A percentile compares a stretch with the other conserved stretches of the same genome.
phyloP scores from a whole-genome alignment of 352 stramenopile species.

The Pythium myriotylum region DNA sequence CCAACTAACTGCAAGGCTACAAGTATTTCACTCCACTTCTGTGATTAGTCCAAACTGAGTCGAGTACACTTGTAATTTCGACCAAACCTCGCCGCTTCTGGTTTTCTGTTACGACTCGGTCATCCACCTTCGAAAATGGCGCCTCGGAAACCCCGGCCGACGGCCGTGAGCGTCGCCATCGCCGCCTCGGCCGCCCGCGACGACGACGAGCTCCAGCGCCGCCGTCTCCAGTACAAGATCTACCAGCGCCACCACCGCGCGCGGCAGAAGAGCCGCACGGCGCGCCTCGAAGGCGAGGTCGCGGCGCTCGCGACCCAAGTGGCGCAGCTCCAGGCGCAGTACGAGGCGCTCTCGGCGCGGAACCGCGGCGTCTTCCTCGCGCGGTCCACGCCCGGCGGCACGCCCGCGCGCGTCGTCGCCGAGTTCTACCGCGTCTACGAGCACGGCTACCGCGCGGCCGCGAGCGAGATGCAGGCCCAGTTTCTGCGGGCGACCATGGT shows the following conservation, averaged over 20 bases:
- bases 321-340: not conserved
- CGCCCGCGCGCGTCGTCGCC: conserved; percentile 28
- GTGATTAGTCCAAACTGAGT: no score
- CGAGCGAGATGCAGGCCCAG: conserved; percentile 28
- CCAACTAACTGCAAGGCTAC: no score
- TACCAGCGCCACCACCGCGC: conserved; percentile 60
- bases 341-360: not conserved
- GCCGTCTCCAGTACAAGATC: conserved; percentile 60
- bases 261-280: conserved; percentile 42
- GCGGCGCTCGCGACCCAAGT: not conserved
- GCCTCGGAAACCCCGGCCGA: not conserved
- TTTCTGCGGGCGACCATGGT: conserved; percentile 63
- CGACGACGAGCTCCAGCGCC: conserved; percentile 4
- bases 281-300: conserved; percentile 9
- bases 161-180: conserved; percentile 9
- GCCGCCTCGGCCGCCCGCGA: not conserved
- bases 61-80: no score
- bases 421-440: conserved; percentile 47
- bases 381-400: conserved; percentile 2
- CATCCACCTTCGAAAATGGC: no score
- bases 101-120: no score
- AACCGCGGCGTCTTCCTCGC: conserved; percentile 14
- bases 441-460: conserved; percentile 35
- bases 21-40: no score
- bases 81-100: no score